Conservation (phyloP, 148 eudicot species). For the Linanthus parryae region DNA sequence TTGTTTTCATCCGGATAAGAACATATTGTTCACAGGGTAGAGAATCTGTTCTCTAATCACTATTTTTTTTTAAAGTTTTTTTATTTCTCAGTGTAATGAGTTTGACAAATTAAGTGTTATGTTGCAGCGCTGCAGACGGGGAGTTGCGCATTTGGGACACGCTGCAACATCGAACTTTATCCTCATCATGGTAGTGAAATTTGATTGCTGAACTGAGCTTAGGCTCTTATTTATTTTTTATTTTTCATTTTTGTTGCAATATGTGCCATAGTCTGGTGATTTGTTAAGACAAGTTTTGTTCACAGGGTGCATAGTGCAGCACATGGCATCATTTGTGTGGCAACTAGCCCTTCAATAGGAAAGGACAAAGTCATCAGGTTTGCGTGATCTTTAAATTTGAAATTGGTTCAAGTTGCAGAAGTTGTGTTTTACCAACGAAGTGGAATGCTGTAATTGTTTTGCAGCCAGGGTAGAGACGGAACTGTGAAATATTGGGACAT, state of each 20-base stretch:
- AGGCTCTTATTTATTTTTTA: too few relatives aligned
- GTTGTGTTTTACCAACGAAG: neutral
- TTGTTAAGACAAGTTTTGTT: neutral
- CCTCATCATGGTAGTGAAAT: constrained; percentile 70
- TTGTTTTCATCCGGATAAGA: constrained; percentile 69
- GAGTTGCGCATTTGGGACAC: constrained; percentile 90
- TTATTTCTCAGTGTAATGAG: too few relatives aligned
- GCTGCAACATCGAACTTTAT: constrained; percentile 56
- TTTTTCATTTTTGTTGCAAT: too few relatives aligned
- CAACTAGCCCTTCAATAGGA: constrained; percentile 51
- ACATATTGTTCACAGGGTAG: constrained; percentile 71
- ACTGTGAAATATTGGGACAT: constrained; percentile 74
- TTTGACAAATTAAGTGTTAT: neutral
- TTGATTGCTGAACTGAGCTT: too few relatives aligned
- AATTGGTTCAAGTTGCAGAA: neutral
- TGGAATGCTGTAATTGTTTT: neutral
- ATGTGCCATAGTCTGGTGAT: too few relatives aligned
- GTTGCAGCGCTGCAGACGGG: constrained; percentile 73
- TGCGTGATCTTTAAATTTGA: neutral
- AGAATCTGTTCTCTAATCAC: neutral
- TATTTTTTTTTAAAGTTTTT: constrained; percentile 5
- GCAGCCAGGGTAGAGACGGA: constrained; percentile 92
- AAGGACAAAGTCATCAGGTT: constrained; percentile 63
- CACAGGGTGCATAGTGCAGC: constrained; percentile 79
- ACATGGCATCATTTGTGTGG: constrained; percentile 67